phyloP scores from a whole-genome alignment of 768 basidiomycete species.

The Amanita pallidorosea region DNA sequence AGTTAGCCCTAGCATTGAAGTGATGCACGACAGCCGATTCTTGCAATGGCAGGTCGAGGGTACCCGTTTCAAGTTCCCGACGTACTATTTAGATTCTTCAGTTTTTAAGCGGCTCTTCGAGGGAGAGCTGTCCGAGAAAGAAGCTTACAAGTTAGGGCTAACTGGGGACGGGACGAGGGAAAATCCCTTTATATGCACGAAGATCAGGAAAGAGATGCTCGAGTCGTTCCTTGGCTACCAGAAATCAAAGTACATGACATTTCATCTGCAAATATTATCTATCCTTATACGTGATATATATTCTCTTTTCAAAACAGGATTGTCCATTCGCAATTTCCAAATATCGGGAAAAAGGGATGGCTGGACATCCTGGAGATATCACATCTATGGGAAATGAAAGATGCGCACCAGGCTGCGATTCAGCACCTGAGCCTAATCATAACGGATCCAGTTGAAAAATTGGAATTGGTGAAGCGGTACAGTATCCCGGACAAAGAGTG shows the following conservation, averaged over 20 bases:
- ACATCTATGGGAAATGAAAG: conserved; percentile 7
- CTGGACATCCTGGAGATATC: conserved; percentile 7
- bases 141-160: neutral
- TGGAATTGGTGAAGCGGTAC: conserved; percentile 1
- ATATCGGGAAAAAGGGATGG: conserved; percentile 8
- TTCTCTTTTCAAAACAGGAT: neutral
- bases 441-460: neutral
- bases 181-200: neutral
- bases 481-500: conserved; percentile 12
- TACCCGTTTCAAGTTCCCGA: neutral
- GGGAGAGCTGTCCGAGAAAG: neutral
- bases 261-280: neutral
- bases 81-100: neutral
- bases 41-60: neutral
- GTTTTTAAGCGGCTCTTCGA: neutral
- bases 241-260: neutral
- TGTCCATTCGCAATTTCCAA: too few relatives aligned
- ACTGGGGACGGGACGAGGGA: neutral
- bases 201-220: neutral
- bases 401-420: neutral
- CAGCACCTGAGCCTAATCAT: neutral
- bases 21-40: neutral
- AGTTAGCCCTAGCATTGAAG: neutral
- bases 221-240: neutral
- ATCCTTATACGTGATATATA: neutral